A percentile compares a stretch with the other conserved stretches of the same genome.
phyloP scores from a whole-genome alignment of 306 rosid species.

The Inga laurina region DNA sequence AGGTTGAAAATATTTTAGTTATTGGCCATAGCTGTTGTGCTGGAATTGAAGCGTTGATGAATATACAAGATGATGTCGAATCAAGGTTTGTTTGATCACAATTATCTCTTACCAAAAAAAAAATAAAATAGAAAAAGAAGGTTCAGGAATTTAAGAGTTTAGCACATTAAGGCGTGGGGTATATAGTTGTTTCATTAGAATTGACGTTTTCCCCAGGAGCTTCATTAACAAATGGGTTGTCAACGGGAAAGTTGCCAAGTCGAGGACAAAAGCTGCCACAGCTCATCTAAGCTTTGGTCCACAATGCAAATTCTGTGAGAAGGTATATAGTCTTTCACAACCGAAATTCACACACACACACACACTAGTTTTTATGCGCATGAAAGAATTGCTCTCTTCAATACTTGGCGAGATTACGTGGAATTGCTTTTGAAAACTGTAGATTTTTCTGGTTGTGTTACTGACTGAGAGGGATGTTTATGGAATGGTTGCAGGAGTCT shows the following conservation, averaged over 20 bases:
- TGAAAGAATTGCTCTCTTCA: neutral
- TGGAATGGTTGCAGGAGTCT: constrained; percentile 61
- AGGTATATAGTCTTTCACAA: constrained; percentile 54
- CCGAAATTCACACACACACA: neutral
- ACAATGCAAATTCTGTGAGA: constrained; percentile 86
- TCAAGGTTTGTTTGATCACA: constrained; percentile 48
- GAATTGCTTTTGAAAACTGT: neutral
- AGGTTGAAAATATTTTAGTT: constrained; percentile 86
- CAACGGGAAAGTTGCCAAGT: constrained; percentile 70
- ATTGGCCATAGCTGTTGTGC: constrained; percentile 93
- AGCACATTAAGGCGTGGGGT: neutral
- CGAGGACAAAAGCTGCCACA: constrained; percentile 59
- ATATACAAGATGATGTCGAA: constrained; percentile 58
- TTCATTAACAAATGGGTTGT: constrained; percentile 66
- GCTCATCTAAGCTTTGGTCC: constrained; percentile 67
- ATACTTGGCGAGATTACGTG: neutral
- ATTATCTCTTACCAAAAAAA: constrained; percentile 4
- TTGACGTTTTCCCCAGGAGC: constrained; percentile 47
- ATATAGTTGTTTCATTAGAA: neutral
- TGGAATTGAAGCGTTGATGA: constrained; percentile 85
- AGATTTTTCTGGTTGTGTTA: neutral
- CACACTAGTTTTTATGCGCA: neutral
- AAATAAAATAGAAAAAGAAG: neutral
- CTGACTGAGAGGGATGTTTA: neutral
- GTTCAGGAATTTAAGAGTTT: too few relatives aligned